Conservation (phyloP, 2,329 filamentous ascomycete species). For the Zasmidium angulare region DNA sequence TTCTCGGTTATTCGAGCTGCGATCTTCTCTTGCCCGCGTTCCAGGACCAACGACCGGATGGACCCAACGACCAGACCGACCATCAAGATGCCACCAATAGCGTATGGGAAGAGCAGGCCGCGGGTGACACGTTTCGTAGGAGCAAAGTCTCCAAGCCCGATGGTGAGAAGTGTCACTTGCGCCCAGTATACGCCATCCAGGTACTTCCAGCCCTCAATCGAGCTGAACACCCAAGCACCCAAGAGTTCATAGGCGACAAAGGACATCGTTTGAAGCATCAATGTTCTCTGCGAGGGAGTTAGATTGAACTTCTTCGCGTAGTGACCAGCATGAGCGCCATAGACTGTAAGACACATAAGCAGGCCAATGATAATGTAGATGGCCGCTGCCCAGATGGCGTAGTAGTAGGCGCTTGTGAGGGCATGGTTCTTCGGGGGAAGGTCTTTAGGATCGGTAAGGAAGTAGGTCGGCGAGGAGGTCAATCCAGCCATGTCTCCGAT, state of each 20-base stretch:
- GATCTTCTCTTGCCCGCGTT: conserved; percentile 53
- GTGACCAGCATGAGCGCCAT: conserved; percentile 54
- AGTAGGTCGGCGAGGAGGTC: conserved; percentile 46
- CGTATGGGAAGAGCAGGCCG: conserved; percentile 54
- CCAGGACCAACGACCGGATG: conserved; percentile 51
- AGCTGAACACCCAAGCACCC: conserved; percentile 47
- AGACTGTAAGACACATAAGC: conserved; percentile 56
- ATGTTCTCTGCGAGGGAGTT: conserved; percentile 56
- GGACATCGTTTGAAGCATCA: conserved; percentile 54
- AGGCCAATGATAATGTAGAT: conserved; percentile 58
- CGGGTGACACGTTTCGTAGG: conserved; percentile 52
- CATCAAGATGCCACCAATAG: conserved; percentile 55
- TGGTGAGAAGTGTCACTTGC: conserved; percentile 56
- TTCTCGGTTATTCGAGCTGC: conserved; percentile 51
- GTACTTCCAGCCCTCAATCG: conserved; percentile 54
- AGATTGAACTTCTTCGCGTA: conserved; percentile 59
- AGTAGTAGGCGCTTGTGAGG: conserved; percentile 60
- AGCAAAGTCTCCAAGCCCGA: conserved; percentile 54
- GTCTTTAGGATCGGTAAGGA: conserved; percentile 38
- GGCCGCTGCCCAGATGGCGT: conserved; percentile 57
- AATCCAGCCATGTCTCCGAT: conserved; percentile 51
- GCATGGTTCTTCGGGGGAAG: conserved; percentile 38
- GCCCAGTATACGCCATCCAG: conserved; percentile 58
- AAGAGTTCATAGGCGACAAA: conserved; percentile 51
- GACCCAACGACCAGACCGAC: conserved; percentile 57